Conservation (phyloP, 352 stramenopile species). For the Phytophthora macrochlamydospora region DNA sequence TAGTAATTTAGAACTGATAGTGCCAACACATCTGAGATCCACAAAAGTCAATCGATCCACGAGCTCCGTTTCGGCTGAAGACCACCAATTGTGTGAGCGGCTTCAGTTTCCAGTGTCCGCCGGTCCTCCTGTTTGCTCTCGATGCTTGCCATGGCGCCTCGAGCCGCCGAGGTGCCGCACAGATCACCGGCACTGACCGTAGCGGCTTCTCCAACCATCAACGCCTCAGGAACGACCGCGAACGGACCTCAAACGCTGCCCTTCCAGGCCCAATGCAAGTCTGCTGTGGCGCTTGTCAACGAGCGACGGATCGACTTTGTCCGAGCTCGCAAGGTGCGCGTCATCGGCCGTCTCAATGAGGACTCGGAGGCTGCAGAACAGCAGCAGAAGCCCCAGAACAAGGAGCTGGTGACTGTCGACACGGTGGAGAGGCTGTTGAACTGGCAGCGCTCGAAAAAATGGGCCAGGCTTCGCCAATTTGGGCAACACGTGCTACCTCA, state of each 20-base stretch:
- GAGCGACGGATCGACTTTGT: conserved; percentile 87
- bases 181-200: not conserved
- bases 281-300: conserved; percentile 74
- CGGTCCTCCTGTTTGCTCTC: not conserved
- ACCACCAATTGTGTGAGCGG: no score
- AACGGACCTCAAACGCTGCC: conserved; percentile 26
- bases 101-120: no score
- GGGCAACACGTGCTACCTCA: conserved; percentile 96
- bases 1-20: not conserved
- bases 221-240: conserved; percentile 2
- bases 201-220: not conserved
- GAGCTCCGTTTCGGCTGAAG: no score
- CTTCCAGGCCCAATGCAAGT: conserved; percentile 75
- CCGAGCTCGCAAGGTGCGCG: conserved; percentile 57
- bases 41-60: not conserved
- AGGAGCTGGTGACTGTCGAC: conserved; percentile 48
- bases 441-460: conserved; percentile 72
- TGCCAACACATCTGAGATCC: not conserved
- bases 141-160: conserved; percentile 3
- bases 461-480: conserved; percentile 89
- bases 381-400: conserved; percentile 30
- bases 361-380: conserved; percentile 16
- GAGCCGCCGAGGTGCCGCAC: not conserved
- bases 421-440: conserved; percentile 57
- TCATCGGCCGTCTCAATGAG: conserved; percentile 45